A percentile compares a stretch with the other conserved stretches of the same genome.
Conservation (phyloP, 2,329 filamentous ascomycete genomes). For the Xylaria arbuscula region DNA sequence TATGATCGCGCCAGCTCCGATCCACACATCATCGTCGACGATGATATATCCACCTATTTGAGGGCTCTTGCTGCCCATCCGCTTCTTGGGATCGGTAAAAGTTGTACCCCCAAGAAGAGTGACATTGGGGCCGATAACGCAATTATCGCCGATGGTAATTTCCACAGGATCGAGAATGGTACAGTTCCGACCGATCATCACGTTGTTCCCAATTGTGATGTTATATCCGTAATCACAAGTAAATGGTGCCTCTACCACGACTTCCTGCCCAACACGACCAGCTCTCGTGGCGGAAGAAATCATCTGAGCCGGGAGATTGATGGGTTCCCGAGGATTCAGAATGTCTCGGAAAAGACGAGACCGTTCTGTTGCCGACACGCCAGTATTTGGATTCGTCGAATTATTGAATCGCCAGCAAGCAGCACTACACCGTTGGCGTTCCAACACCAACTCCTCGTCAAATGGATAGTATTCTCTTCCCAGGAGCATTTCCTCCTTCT, state of each 20-base stretch:
- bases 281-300: slow-evolving; percentile 63
- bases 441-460: slow-evolving; percentile 79
- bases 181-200: slow-evolving; percentile 85
- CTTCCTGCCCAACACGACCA: slow-evolving; percentile 77
- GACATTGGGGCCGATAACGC: slow-evolving; percentile 84
- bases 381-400: slow-evolving; percentile 78
- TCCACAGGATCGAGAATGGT: slow-evolving; percentile 87
- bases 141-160: slow-evolving; percentile 82
- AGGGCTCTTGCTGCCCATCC: slow-evolving; percentile 78
- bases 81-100: slow-evolving; percentile 76
- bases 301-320: slow-evolving; percentile 67
- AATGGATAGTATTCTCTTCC: slow-evolving; percentile 84
- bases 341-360: slow-evolving; percentile 78
- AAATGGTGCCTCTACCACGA: slow-evolving; percentile 88
- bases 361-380: slow-evolving; percentile 75
- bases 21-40: slow-evolving; percentile 88
- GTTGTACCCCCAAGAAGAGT: slow-evolving; percentile 83
- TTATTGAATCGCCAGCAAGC: slow-evolving; percentile 90
- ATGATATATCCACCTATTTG: slow-evolving; percentile 77
- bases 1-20: slow-evolving; percentile 81
- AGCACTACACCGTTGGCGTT: slow-evolving; percentile 84
- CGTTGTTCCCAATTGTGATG: slow-evolving; percentile 85
- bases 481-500: slow-evolving; percentile 91
- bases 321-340: slow-evolving; percentile 69
- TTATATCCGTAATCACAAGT: slow-evolving; percentile 97